Base-by-base conservation (phyloP, 2,329 filamentous ascomycete species). In the Didymella pomorum region DNA sequence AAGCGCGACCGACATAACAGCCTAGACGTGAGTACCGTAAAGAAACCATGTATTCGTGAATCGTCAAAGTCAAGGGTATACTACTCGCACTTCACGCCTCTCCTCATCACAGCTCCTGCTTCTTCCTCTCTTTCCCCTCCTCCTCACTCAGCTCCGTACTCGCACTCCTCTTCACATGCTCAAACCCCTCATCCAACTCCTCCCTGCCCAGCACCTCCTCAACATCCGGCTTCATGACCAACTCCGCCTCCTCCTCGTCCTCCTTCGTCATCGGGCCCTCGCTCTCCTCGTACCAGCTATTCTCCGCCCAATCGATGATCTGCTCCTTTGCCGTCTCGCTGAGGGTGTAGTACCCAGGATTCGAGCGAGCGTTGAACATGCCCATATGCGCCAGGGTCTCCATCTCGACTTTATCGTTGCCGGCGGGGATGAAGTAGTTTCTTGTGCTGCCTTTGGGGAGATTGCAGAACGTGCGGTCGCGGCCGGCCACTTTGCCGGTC, bases 381-480 rank as follows among this genome's bases (percentile, higher is more conserved):
- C 85, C 81, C 81, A 89, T 91, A 77, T 98, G 95, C 26, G 94
- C 94, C 62, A 80, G 80, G 0, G 89, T 87, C 80, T 98, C 95
- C 68, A 96, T 92, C 11, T 79, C 80, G 0, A 90, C 92, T 68
- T 86, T 87, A 60, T 96, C 88, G 73, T 98, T 99, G 55, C 93
- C 81, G 5, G 71, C 70, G 1, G 75, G 71, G n/a, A 76, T 50
- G 55, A 76, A 78, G 56, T 70, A 74, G 26, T 71, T 60, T 49
- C 64, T 65, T 10, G 74, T 54, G 10, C 71, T 67, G 14, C 71
- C 72, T 37, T 76, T 78, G n/a, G 77, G 77, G 0, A 79, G 75
- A 58, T 92, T 91, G 79, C 93, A 97, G 74, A 98, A 99, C 0
- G 94, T 98, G 67, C 95, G 84, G 62, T 93, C 83, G 49, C 84